phyloP scores from a whole-genome alignment of 2,329 filamentous ascomycete species.

The Hypoxylon rubiginosum region DNA sequence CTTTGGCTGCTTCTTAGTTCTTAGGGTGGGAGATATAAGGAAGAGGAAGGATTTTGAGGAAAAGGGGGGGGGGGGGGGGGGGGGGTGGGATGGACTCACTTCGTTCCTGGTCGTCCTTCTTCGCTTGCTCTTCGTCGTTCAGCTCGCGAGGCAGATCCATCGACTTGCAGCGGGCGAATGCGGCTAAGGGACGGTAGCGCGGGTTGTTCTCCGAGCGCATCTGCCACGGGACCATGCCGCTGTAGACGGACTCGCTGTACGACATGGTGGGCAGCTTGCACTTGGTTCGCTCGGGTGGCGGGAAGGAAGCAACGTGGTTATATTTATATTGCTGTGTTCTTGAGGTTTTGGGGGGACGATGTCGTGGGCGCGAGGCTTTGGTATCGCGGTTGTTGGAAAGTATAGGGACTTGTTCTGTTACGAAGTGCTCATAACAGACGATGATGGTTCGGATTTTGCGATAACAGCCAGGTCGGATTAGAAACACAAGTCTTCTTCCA shows the following conservation, averaged over 20 bases:
- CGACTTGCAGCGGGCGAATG: conserved; percentile 69
- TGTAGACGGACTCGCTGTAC: conserved; percentile 1
- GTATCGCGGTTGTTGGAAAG: background rate
- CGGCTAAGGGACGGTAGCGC: conserved; percentile 54
- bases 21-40: background rate
- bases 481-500: background rate
- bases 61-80: background rate
- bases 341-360: background rate
- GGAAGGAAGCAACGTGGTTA: background rate
- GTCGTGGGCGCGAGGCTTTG: background rate
- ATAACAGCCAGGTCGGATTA: background rate
- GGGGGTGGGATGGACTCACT: background rate
- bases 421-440: background rate
- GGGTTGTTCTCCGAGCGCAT: background rate
- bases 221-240: conserved; percentile 21
- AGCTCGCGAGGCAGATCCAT: conserved; percentile 70
- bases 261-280: conserved; percentile 13
- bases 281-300: background rate
- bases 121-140: conserved; percentile 55
- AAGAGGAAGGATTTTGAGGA: background rate
- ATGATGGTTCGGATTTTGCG: background rate
- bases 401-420: background rate
- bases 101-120: background rate
- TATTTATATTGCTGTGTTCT: background rate
- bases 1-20: too few species aligned